Percentiles rank a stretch among this genome's conserved stretches.
These are phyloP conservation scores for Barnettozyma hawaiiensis DNA, from an alignment of 1,139 yeast species.

Conservation along the genomic window DNA sequence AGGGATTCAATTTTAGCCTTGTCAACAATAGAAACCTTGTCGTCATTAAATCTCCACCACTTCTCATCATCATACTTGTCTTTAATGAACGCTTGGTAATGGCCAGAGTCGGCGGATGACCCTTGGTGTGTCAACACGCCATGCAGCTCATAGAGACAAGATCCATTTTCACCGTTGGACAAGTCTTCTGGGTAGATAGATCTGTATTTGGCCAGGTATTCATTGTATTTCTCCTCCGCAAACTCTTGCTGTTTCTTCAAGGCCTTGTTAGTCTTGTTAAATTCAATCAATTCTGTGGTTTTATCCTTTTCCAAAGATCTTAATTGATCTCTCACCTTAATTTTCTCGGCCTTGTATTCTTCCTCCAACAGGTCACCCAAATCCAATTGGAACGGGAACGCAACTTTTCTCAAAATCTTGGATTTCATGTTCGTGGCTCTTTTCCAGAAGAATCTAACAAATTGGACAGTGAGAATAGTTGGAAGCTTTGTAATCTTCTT, in stretches of 20 bases:
- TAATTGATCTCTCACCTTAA: constrained; percentile 69
- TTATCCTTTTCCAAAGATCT: constrained; percentile 73
- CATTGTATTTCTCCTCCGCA: constrained; percentile 33
- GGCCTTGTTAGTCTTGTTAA: constrained; percentile 58
- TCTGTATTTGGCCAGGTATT: constrained; percentile 33
- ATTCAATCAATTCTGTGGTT: constrained; percentile 66
- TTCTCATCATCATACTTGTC: constrained; percentile 66
- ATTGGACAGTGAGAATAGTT: constrained; percentile 82
- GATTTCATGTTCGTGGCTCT: constrained; percentile 86
- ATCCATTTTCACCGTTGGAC: constrained; percentile 69
- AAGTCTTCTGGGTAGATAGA: constrained; percentile 32
- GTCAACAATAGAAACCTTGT: constrained; percentile 71
- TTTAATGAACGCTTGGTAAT: constrained; percentile 83
- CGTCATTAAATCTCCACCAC: constrained; percentile 97
- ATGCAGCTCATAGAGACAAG: constrained; percentile 76
- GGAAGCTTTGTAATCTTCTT: constrained; percentile 79
- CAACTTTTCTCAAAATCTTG: constrained; percentile 88
- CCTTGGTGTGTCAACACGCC: constrained; percentile 94
- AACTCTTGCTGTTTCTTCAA: constrained; percentile 28
- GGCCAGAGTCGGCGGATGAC: constrained; percentile 95
- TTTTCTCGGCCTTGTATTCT: constrained; percentile 58
- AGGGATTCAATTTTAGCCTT: constrained; percentile 77
- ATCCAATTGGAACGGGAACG: constrained; percentile 90
- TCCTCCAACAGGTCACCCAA: constrained; percentile 80
- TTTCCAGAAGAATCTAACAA: constrained; percentile 94